A percentile compares a stretch with the other conserved stretches of the same genome.
These are phyloP conservation scores for Sphaerostilbella broomeana DNA, from an alignment of 2,329 filamentous ascomycete species.

Conservation along the genomic window DNA sequence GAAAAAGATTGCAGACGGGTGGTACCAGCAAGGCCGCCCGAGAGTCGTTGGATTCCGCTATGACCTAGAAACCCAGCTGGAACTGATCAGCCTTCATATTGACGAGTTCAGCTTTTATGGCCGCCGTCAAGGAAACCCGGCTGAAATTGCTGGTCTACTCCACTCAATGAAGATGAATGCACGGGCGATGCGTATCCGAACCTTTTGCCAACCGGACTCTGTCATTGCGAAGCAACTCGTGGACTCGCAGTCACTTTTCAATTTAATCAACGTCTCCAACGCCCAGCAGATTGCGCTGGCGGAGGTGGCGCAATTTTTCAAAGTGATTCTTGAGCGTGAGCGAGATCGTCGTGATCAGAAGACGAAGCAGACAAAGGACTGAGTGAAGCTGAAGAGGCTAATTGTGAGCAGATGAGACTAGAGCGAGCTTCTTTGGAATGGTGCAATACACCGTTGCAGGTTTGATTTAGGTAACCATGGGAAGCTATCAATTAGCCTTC, in stretches of 20 bases:
- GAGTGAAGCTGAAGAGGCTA: background rate
- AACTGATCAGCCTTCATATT: slow-evolving; percentile 44
- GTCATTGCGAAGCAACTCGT: slow-evolving; percentile 53
- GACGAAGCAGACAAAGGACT: slow-evolving; percentile 3
- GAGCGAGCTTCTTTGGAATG: too few species aligned
- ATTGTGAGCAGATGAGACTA: too few species aligned
- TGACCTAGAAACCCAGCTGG: slow-evolving; percentile 54
- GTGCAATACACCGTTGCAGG: too few species aligned
- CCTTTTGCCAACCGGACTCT: slow-evolving; percentile 52
- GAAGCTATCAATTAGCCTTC: too few species aligned
- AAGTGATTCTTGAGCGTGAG: slow-evolving; percentile 44
- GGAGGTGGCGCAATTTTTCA: slow-evolving; percentile 50
- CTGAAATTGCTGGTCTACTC: slow-evolving; percentile 42
- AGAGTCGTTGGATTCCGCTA: slow-evolving; percentile 52
- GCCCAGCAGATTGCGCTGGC: slow-evolving; percentile 39
- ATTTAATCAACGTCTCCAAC: slow-evolving; percentile 41
- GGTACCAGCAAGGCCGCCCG: slow-evolving; percentile 47
- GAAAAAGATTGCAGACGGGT: slow-evolving; percentile 44
- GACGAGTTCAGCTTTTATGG: slow-evolving; percentile 51
- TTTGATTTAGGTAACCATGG: too few species aligned
- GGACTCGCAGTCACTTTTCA: slow-evolving; percentile 45
- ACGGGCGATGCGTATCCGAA: slow-evolving; percentile 45
- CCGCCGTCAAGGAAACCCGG: slow-evolving; percentile 34
- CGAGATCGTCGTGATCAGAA: slow-evolving; percentile 22
- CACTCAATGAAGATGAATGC: slow-evolving; percentile 48